Base-by-base conservation (phyloP, 2,329 filamentous ascomycete species). In the Coniochaeta sp. region DNA sequence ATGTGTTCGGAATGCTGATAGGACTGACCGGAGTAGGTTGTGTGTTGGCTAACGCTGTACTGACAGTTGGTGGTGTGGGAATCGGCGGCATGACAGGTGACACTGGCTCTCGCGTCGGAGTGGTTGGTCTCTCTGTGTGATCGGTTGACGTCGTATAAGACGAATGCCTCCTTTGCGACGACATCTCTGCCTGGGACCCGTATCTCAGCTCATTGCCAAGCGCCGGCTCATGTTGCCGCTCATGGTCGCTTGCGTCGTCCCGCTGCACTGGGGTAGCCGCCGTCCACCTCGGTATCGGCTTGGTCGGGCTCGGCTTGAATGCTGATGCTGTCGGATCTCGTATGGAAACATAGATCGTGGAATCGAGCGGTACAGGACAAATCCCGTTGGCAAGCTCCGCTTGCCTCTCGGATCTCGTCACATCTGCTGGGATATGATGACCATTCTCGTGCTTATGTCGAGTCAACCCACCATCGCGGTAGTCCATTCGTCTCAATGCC, bases 231-330 rank as follows among this genome's bases (percentile, higher is more conserved):
- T 67, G 65, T 1, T 72, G 74, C 11, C 24, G 26, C n/a, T 12
- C 47, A n/a, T 31, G 6, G 12, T 17, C 11, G 11, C 22, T 31
- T 17, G 11, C 31, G 22, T 52, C 47, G 9, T 17, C 6, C 6
- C 14, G 3, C 19, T 28, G 24, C 6, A n/a, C 24, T 6, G 9
- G 14, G 5, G 47, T n/a, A 36, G 17, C 7, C 7, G 14, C n/a
- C 77, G 81, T 81, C 68, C 77, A 79, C 16, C 64, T 61, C 0
- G 82, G 82, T 12, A 84, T 75, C 1, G 81, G 79, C 62, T 84
- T 85, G 12, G 79, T 73, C 4, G 73, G 76, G 58, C 74, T 76
- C 1, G 80, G 78, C 62, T 71, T 74, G 65, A 84, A 84, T 1
- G 77, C 72, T 4, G 73, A 70, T 11, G 74, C 69, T 16, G 77